Evolutionary conservation across 2,329 filamentous ascomycete genomes (phyloP).

Genomic region (Aspergillus nomiae): DNA sequence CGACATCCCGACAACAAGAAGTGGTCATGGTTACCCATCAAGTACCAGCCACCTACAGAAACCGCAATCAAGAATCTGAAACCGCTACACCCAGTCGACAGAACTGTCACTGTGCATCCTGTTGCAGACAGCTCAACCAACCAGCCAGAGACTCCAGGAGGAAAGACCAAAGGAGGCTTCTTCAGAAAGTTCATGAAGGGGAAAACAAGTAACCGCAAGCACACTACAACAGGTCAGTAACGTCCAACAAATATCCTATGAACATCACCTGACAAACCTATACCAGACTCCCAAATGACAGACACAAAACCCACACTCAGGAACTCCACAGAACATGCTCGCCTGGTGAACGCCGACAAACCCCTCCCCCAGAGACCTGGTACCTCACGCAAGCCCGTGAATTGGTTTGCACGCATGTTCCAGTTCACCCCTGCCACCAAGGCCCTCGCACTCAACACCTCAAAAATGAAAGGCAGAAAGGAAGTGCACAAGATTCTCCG

Average conservation of each 20-base stretch:
- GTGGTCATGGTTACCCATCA: constrained; percentile 50
- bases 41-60: constrained; percentile 30
- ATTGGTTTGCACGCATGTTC: constrained; percentile 87
- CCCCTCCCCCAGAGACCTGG: constrained; percentile 18
- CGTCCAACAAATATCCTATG: background rate
- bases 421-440: constrained; percentile 80
- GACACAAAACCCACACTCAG: constrained; percentile 16
- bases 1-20: constrained; percentile 40
- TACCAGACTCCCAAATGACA: constrained; percentile 10
- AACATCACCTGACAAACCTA: background rate
- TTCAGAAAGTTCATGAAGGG: constrained; percentile 57
- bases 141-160: constrained; percentile 13
- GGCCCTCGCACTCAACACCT: constrained; percentile 73
- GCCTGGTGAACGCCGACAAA: constrained; percentile 20
- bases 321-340: constrained; percentile 18
- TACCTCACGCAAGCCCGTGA: constrained; percentile 57
- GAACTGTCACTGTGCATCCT: constrained; percentile 29
- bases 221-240: constrained; percentile 41
- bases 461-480: constrained; percentile 72
- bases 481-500: constrained; percentile 74
- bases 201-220: constrained; percentile 38
- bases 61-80: constrained; percentile 23
- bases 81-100: constrained; percentile 27
- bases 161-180: constrained; percentile 47
- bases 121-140: constrained; percentile 12